Evolutionary conservation across 805 yeast genomes (phyloP), one percentile per base, ranked within the genome.

Genomic region (Phaffomyces opuntiae): DNA sequence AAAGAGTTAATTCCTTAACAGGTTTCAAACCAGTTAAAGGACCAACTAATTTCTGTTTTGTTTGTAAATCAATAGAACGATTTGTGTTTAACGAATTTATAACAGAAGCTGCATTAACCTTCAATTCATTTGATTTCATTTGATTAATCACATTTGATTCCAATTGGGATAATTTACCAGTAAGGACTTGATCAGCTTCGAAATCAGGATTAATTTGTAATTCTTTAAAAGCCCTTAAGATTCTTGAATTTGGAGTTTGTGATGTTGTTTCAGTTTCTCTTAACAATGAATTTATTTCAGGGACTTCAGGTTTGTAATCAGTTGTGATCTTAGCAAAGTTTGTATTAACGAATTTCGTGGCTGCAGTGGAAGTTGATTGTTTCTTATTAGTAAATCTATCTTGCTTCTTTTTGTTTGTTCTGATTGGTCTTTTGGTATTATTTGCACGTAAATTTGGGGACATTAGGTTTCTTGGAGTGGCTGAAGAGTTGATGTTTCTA

Each of bases 21-120:
- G 61, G 50, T 9, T 53, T 55, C 9, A 52, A 21, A 29, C 67
- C 67, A 5, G 54, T 52, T 35, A 62, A 53, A 9, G 63, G 62
- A 32, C 53, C 49, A 40, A 62, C 43, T 13, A 60, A 40, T 49
- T 49, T 56, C 38, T 51, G 36, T 48, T 59, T 62, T 0, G 57
- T 49, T 12, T 48, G 53, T 21, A 47, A 47, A 42, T 48, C 48
- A 24, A 59, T 39, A 3, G 56, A 41, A 9, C 48, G 27, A 47
- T 61, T 62, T 31, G 49, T 53, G 49, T 62, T 59, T 47, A 62
- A 43, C 2, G 56, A 45, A 31, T 55, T 57, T 17, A 54, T 45
- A 4, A 56, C 65, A 36, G 60, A 50, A 7, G 44, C 49, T 9
- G 61, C 61, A 40, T 61, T 62, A 29, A 45, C 34, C 41, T 49